Percentiles rank a stretch among this genome's conserved stretches.
Evolutionary conservation across 306 rosid genomes (phyloP).

Genomic region (Medicago ruthenica): DNA sequence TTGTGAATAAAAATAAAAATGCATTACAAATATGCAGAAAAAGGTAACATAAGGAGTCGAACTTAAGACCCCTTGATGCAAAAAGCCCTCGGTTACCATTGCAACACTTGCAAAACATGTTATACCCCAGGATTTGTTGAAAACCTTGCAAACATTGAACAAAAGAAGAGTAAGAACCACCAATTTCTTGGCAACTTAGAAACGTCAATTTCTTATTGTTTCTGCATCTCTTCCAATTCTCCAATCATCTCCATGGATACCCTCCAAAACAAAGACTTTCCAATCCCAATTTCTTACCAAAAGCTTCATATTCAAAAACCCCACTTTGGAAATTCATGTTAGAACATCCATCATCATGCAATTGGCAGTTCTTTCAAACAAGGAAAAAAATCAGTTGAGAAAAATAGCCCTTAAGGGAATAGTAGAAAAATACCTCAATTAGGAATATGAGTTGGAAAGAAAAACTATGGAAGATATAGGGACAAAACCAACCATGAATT

Average conservation of each 20-base stretch:
- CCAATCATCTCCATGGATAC: conserved; percentile 65
- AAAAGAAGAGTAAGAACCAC: conserved; percentile 69
- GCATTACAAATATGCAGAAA: too few relatives aligned
- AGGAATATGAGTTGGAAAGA: too few relatives aligned
- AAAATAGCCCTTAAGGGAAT: background rate
- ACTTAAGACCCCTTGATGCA: too few relatives aligned
- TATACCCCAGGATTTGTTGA: too few relatives aligned
- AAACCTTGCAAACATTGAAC: conserved; percentile 58
- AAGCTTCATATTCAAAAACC: conserved; percentile 44
- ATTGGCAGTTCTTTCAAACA: conserved; percentile 59
- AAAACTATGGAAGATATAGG: too few relatives aligned
- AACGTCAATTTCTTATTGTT: conserved; percentile 63
- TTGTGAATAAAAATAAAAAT: too few relatives aligned
- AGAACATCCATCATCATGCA: conserved; percentile 28
- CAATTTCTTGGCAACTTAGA: conserved; percentile 69
- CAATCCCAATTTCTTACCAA: conserved; percentile 50
- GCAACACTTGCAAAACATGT: too few relatives aligned
- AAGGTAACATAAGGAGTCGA: too few relatives aligned
- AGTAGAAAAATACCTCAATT: too few relatives aligned
- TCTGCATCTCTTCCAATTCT: conserved; percentile 68
- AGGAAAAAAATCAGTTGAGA: conserved; percentile 55
- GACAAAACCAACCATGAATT: too few relatives aligned
- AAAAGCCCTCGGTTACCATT: too few relatives aligned
- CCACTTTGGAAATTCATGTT: conserved; percentile 3
- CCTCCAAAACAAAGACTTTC: conserved; percentile 64